Evolutionary conservation across 176 grass and related monocot species (phyloP).

Genomic region (Bothriochloa decipiens): DNA sequence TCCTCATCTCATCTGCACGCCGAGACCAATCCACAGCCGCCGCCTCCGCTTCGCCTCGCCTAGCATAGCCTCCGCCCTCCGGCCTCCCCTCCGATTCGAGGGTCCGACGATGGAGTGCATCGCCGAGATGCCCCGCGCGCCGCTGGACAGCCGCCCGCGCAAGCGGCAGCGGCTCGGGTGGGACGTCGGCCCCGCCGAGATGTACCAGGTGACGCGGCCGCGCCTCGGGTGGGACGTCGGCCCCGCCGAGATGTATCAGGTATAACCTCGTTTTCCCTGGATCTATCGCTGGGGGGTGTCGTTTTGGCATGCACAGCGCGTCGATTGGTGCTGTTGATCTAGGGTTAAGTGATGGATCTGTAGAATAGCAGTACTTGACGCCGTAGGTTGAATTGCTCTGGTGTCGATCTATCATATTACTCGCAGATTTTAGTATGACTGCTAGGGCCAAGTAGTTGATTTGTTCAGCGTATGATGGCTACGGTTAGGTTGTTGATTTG

Average conservation of each 20-base stretch:
- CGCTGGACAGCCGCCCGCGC: conserved; percentile 83
- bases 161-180: conserved; percentile 86
- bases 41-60: background rate
- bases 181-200: conserved; percentile 78
- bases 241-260: conserved; percentile 66
- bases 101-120: conserved; percentile 75
- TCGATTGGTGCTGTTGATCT: background rate
- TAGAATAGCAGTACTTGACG: background rate
- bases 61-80: background rate
- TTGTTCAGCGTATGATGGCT: background rate
- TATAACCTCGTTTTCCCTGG: conserved; percentile 20
- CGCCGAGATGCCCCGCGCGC: conserved; percentile 65
- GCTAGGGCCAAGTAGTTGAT: background rate
- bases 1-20: background rate
- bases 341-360: conserved; percentile 5
- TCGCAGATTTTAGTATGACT: background rate
- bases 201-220: conserved; percentile 44
- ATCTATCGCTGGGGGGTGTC: background rate
- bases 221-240: conserved; percentile 86
- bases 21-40: background rate
- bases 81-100: background rate
- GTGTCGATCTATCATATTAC: background rate
- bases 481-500: background rate
- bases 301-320: background rate
- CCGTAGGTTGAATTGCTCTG: background rate